Evolutionary conservation across 148 eudicot species (phyloP).

Genomic region (Nepenthes mirabilis): DNA sequence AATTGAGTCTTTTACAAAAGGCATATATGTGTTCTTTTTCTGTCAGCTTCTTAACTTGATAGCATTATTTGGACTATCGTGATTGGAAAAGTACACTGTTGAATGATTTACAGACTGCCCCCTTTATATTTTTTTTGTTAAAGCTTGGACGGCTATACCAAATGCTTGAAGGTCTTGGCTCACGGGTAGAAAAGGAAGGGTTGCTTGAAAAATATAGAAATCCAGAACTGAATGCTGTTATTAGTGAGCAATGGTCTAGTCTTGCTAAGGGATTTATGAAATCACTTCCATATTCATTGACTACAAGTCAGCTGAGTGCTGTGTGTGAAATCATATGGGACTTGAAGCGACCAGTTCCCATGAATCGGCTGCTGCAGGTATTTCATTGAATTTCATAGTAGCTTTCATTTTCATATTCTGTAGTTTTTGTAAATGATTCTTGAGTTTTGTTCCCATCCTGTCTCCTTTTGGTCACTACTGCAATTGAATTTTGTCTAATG

Average conservation of each 20-base stretch:
- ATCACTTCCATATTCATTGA: conserved; percentile 74
- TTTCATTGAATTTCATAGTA: conserved; percentile 5
- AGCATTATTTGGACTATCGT: neutral
- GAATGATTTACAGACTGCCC: neutral
- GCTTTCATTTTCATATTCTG: neutral
- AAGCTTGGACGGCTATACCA: conserved; percentile 86
- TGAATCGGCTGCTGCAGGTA: conserved; percentile 94
- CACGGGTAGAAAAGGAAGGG: conserved; percentile 71
- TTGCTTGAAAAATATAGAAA: conserved; percentile 64
- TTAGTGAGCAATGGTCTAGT: conserved; percentile 62
- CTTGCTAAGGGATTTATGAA: conserved; percentile 52
- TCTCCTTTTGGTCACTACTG: too few species aligned
- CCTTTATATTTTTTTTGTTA: neutral
- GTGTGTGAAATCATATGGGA: conserved; percentile 90
- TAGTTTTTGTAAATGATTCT: too few species aligned
- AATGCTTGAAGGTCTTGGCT: conserved; percentile 88
- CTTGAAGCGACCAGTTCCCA: conserved; percentile 75
- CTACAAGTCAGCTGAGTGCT: conserved; percentile 72
- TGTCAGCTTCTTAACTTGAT: neutral
- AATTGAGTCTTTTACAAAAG: neutral
- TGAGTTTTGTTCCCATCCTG: too few species aligned
- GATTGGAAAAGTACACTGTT: neutral
- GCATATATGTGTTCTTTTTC: too few species aligned
- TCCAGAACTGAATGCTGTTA: conserved; percentile 35
- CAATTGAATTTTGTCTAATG: too few species aligned